These are phyloP conservation scores for Solanum hybrid DNA, from an alignment of 305 asterid species.

Conservation along the genomic window DNA sequence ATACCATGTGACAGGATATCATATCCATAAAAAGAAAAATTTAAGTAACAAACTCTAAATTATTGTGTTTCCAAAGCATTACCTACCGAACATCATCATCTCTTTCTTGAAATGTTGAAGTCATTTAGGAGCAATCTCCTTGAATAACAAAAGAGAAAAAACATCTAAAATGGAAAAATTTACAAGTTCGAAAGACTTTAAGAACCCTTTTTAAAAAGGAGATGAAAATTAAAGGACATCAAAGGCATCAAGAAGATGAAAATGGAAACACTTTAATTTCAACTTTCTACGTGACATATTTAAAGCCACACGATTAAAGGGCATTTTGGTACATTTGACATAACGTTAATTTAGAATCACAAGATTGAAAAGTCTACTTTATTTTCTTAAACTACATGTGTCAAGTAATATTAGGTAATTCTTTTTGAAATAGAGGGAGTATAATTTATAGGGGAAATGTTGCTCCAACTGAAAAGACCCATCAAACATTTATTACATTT, in stretches of 20 bases:
- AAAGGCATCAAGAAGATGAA: neutral
- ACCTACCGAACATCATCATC: neutral
- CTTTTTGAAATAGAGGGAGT: neutral
- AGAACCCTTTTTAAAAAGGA: neutral
- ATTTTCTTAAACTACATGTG: no score
- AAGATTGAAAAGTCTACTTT: no score
- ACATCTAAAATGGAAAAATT: neutral
- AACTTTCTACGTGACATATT: no score
- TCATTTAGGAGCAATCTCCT: no score
- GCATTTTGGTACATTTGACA: no score
- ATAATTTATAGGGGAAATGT: neutral
- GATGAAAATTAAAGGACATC: neutral
- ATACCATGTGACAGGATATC: neutral
- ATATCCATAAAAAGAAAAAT: neutral
- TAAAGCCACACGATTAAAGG: no score
- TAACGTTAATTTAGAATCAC: no score
- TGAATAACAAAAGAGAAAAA: neutral
- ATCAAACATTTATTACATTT: neutral
- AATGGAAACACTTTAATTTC: neutral
- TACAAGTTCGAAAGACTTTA: neutral
- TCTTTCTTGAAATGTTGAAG: no score
- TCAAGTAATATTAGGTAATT: no score
- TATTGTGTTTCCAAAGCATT: neutral
- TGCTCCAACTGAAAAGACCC: neutral
- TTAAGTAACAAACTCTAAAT: neutral